phyloP scores from a whole-genome alignment of 257 asterid species.

The Ajuga chamaepitys region DNA sequence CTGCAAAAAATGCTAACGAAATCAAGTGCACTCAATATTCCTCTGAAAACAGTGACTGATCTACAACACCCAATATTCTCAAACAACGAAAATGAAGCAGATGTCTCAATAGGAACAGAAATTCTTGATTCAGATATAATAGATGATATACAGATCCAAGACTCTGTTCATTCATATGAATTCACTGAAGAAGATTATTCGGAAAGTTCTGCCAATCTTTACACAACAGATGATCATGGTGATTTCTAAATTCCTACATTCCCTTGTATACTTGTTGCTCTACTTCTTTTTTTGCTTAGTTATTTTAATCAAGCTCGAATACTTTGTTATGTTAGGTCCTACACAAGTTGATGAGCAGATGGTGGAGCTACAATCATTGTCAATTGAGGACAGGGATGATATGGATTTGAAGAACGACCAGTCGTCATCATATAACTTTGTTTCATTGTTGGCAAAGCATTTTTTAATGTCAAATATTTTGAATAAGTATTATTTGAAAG shows the following conservation, averaged over 20 bases:
- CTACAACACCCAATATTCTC: too few relatives aligned
- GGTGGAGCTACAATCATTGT: conserved; percentile 28
- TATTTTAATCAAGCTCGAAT: neutral
- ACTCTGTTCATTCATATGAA: conserved; percentile 22
- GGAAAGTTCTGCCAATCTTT: conserved; percentile 23
- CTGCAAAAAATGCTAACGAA: too few relatives aligned
- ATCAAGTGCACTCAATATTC: too few relatives aligned
- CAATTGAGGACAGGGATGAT: conserved; percentile 30
- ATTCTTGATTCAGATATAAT: conserved; percentile 77
- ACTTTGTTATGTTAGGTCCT: conserved; percentile 30
- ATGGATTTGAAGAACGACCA: conserved; percentile 8
- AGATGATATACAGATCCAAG: conserved; percentile 49
- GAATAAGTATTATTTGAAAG: too few relatives aligned
- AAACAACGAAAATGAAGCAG: conserved; percentile 67
- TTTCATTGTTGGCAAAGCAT: too few relatives aligned
- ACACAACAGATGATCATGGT: conserved; percentile 38
- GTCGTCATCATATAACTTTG: conserved; percentile 22
- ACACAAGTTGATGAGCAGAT: conserved; percentile 33
- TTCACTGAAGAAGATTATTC: conserved; percentile 33
- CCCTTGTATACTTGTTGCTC: too few relatives aligned
- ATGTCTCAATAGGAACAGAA: conserved; percentile 91
- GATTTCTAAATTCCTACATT: conserved; percentile 10
- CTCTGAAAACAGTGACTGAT: too few relatives aligned
- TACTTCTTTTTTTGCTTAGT: neutral
- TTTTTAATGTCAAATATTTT: too few relatives aligned